Conservation (phyloP, 2,329 filamentous ascomycete genomes). For the Ophiostoma himal-ulmi region DNA sequence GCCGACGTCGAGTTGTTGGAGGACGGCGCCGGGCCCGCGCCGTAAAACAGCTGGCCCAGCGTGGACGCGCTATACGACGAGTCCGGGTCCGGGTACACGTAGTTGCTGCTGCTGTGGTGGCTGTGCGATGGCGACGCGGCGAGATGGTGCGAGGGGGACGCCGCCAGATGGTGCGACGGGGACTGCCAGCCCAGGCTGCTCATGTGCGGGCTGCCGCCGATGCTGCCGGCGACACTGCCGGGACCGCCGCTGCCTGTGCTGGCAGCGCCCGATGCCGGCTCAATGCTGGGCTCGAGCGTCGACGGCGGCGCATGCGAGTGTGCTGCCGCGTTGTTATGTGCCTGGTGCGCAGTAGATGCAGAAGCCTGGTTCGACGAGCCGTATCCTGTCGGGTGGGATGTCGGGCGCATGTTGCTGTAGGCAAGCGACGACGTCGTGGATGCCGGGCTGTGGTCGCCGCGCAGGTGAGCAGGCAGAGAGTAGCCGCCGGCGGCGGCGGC, state of each 20-base stretch:
- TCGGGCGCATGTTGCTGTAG: slow-evolving; percentile 59
- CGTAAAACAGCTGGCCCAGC: slow-evolving; percentile 66
- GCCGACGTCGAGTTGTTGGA: slow-evolving; percentile 5
- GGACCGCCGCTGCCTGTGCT: slow-evolving; percentile 7
- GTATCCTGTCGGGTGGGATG: slow-evolving; percentile 78
- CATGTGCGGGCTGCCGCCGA: slow-evolving; percentile 86
- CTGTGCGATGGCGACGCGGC: slow-evolving; percentile 20
- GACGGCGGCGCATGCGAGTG: slow-evolving; percentile 52
- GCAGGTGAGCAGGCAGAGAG: slow-evolving; percentile 70
- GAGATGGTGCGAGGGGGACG: slow-evolving; percentile 14
- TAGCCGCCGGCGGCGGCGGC: slow-evolving; percentile 38
- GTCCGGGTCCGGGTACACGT: slow-evolving; percentile 80
- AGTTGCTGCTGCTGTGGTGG: slow-evolving; percentile 35
- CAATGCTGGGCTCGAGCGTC: slow-evolving; percentile 77
- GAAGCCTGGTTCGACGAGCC: slow-evolving; percentile 46
- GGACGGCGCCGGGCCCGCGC: slow-evolving; percentile 42
- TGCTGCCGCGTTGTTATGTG: neutral
- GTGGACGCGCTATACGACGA: slow-evolving; percentile 53
- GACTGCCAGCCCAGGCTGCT: slow-evolving; percentile 77
- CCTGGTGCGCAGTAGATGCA: neutral
- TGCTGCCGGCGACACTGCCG: slow-evolving; percentile 59
- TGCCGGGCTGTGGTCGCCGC: slow-evolving; percentile 65
- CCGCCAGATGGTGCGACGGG: slow-evolving; percentile 59
- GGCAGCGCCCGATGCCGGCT: slow-evolving; percentile 54
- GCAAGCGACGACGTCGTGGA: slow-evolving; percentile 49